phyloP scores from a whole-genome alignment of 208 protist species.

The Leishmania amazonensis region DNA sequence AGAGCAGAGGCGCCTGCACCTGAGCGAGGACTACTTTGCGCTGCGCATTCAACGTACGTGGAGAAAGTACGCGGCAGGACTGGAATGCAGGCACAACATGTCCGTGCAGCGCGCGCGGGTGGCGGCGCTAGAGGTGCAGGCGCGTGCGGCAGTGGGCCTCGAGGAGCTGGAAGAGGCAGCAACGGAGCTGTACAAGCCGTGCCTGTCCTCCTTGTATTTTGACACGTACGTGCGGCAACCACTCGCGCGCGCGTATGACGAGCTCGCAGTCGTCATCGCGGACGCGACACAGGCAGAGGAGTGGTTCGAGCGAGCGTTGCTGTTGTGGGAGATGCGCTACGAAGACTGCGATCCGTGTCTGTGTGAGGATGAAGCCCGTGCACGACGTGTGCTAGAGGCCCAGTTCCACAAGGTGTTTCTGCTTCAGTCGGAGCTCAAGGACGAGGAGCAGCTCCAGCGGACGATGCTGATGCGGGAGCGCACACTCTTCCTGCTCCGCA shows the following conservation, averaged over 20 bases:
- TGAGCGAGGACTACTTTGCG: conserved; percentile 27
- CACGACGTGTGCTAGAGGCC: conserved; percentile 8
- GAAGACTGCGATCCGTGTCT: conserved; percentile 34
- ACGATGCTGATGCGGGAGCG: conserved; percentile 21
- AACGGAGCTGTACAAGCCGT: conserved; percentile 12
- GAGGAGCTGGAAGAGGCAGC: conserved; percentile 29
- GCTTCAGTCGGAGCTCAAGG: conserved; percentile 27
- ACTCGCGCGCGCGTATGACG: conserved; percentile 9
- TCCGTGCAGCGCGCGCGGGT: conserved; percentile 16
- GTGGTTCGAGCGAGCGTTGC: conserved; percentile 43
- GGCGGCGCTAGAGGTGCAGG: conserved; percentile 26
- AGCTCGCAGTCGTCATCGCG: conserved; percentile 13
- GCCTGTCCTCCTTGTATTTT: background rate
- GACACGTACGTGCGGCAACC: conserved; percentile 6
- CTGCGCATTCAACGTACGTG: conserved; percentile 27
- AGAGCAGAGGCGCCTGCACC: conserved; percentile 31
- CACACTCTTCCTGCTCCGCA: conserved; percentile 18
- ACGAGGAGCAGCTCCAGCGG: conserved; percentile 27
- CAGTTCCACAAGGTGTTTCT: conserved; percentile 20
- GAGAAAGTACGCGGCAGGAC: conserved; percentile 4
- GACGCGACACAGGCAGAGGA: conserved; percentile 31
- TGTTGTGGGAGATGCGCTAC: conserved; percentile 70
- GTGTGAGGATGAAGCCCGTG: conserved; percentile 24
- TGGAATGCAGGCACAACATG: background rate
- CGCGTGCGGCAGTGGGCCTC: conserved; percentile 16